phyloP scores from a whole-genome alignment of 2,329 filamentous ascomycete species.

The Raffaelea ambrosiae region DNA sequence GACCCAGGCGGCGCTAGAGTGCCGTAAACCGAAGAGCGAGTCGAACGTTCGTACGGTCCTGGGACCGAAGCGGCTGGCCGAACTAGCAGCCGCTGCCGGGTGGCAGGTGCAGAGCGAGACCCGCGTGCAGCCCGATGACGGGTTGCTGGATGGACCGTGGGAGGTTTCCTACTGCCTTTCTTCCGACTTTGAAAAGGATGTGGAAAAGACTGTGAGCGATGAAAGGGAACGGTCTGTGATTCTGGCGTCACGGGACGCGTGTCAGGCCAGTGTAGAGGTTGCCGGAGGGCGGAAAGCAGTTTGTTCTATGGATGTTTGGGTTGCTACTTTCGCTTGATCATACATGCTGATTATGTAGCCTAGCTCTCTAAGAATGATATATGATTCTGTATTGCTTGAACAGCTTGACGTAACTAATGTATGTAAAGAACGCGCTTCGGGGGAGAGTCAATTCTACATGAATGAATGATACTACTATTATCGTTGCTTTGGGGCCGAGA shows the following conservation, averaged over 20 bases:
- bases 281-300: slow-evolving; percentile 11
- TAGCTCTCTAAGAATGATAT: background rate
- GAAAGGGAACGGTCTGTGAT: slow-evolving; percentile 21
- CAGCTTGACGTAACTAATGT: slow-evolving; percentile 12
- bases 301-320: slow-evolving; percentile 15
- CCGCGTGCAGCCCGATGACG: slow-evolving; percentile 25
- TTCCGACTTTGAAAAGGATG: slow-evolving; percentile 21
- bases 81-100: slow-evolving; percentile 24
- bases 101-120: slow-evolving; percentile 28
- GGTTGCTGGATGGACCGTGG: slow-evolving; percentile 38
- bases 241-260: slow-evolving; percentile 22
- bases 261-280: slow-evolving; percentile 13
- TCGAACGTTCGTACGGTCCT: slow-evolving; percentile 41
- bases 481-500: no score
- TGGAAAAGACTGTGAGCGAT: slow-evolving; percentile 19
- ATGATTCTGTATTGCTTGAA: background rate
- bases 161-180: slow-evolving; percentile 27
- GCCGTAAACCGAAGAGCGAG: slow-evolving; percentile 23
- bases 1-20: slow-evolving; percentile 33
- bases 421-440: no score
- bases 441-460: no score
- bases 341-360: no score
- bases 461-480: no score
- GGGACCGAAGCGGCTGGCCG: slow-evolving; percentile 29
- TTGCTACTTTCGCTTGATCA: slow-evolving; percentile 12